Evolutionary conservation across 306 rosid species (phyloP).

Genomic region (Begonia loranthoides): DNA sequence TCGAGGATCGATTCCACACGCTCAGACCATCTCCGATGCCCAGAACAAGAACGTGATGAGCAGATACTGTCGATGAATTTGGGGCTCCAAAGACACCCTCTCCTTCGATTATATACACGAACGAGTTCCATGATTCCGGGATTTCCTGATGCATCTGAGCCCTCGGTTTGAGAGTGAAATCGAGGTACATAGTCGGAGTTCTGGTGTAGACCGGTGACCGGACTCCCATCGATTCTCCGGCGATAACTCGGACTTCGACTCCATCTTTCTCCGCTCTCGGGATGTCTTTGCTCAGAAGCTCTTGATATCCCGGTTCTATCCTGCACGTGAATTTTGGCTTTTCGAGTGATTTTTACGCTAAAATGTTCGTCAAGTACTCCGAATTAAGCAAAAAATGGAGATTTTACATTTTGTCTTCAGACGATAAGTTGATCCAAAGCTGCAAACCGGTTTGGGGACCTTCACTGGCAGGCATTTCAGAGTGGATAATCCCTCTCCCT

Average conservation of each 20-base stretch:
- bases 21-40: constrained; percentile 74
- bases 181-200: constrained; percentile 91
- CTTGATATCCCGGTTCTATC: constrained; percentile 94
- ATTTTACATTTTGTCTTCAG: constrained; percentile 64
- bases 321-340: constrained; percentile 14
- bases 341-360: too few relatives aligned
- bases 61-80: constrained; percentile 26
- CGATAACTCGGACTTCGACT: constrained; percentile 66
- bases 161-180: constrained; percentile 71
- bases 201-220: constrained; percentile 78
- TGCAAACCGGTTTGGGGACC: constrained; percentile 88
- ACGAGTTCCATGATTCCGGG: constrained; percentile 80
- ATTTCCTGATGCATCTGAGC: constrained; percentile 55
- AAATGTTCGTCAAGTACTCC: too few relatives aligned
- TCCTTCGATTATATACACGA: constrained; percentile 77
- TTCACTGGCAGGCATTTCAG: constrained; percentile 89
- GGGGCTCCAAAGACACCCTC: constrained; percentile 65
- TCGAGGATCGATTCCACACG: constrained; percentile 66
- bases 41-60: constrained; percentile 72
- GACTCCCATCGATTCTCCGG: constrained; percentile 82
- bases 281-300: constrained; percentile 60
- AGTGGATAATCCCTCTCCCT: constrained; percentile 89
- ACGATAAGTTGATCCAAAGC: constrained; percentile 83
- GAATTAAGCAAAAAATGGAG: not conserved
- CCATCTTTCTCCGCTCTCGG: constrained; percentile 58